Evolutionary conservation across 192 early-diverging fungal species (phyloP).

Genomic region (Geranomyces variabilis): DNA sequence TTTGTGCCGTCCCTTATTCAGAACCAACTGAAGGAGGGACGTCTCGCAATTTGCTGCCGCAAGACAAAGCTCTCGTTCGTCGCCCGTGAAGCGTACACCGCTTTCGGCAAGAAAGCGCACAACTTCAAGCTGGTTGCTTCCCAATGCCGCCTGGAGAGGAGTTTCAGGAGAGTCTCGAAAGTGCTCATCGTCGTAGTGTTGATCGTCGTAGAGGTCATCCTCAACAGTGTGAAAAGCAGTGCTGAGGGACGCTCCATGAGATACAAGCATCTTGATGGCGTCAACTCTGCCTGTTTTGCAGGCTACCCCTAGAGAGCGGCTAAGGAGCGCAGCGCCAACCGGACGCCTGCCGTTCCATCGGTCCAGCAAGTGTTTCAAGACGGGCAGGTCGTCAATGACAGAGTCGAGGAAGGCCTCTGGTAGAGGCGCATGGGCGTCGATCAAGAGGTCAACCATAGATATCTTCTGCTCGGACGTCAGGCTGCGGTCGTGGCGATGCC

Average conservation of each 20-base stretch:
- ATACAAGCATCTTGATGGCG: background rate
- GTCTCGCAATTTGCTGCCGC: no score
- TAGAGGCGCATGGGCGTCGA: background rate
- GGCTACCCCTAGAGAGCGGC: background rate
- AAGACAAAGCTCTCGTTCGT: no score
- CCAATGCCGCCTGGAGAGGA: background rate
- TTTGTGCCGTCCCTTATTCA: no score
- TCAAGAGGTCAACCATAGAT: background rate
- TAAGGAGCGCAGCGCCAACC: background rate
- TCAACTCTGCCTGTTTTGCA: background rate
- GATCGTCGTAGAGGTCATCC: background rate
- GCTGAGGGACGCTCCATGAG: background rate
- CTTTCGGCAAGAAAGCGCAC: background rate
- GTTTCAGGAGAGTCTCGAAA: background rate
- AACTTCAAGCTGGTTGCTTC: background rate
- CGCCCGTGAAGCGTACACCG: background rate
- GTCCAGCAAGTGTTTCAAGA: constrained; percentile 1
- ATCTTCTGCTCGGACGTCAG: constrained; percentile 1
- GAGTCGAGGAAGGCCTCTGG: constrained; percentile 4
- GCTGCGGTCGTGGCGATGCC: background rate
- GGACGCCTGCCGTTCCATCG: background rate
- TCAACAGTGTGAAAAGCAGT: background rate
- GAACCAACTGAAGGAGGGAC: no score
- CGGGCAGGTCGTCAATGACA: background rate
- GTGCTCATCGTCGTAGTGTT: background rate